Evolutionary conservation across 768 basidiomycete genomes (phyloP), one percentile per base, ranked within the genome.

Genomic region (Tulasnella sp.): DNA sequence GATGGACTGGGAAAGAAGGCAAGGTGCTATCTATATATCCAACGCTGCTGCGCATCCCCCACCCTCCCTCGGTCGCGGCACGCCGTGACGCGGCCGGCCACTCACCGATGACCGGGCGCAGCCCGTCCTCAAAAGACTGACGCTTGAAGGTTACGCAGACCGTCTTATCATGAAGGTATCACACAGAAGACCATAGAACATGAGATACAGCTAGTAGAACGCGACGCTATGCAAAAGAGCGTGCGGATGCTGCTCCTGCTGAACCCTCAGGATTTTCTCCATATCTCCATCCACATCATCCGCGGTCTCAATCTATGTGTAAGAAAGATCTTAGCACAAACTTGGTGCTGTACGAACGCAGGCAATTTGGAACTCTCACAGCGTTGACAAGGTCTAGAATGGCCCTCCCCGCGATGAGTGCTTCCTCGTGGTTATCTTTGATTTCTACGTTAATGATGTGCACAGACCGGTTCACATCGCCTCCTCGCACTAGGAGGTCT

Each of bases 361-460:
- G 30, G 11, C 17, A 45, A 51, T 38, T 44, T 3, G 29, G 11
- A 46, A 2, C 50, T 77, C 90, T 73, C 67, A 96, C 94, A 56
- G 92, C 86, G 49, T 81, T 76, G 7, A 91, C 92, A 21, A 99
- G 75, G 66, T 94, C 93, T 27, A 98, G 75, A 69, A 98, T 92
- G 1, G 94, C 92, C 70, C 84, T 89, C 17, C 96, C 94, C 24
- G 96, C 96, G 63, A 97, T 91, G 49, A 87, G 75, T 0, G 96
- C 96, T 71, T 99, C 96, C 76, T 98, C 96, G 66, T 97, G 93
- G 68, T 96, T 98, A 72, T 99, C 96, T 74, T 89, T 96, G 72
- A 98, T 98, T 68, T 99, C 96, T 62, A 98, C 81, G 71, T 99
- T 99, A 67, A 99, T 89, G 44, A 99, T 71, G 70, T 99, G 96